Conservation (phyloP, 1,284 basidiomycete genomes). For the Tilletia setariae region DNA sequence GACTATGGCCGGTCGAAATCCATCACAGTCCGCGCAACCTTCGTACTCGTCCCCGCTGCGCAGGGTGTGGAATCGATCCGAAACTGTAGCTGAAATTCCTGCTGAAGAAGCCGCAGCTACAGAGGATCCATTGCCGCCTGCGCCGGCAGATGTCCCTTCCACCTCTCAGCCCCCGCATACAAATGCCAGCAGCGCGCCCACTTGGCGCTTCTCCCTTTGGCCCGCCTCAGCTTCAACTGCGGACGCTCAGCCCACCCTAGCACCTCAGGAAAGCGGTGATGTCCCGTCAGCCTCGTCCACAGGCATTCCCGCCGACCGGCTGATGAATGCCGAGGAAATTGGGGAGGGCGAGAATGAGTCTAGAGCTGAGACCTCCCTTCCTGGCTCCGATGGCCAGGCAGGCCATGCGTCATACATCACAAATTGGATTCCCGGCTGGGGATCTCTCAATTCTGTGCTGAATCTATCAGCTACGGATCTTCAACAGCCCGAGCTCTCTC, state of each 20-base stretch:
- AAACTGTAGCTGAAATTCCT: background rate
- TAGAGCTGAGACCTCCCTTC: background rate
- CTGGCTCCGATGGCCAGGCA: background rate
- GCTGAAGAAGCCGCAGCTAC: background rate
- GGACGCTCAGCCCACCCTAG: too few species aligned
- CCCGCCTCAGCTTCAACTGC: background rate
- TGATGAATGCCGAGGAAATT: background rate
- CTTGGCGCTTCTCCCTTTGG: slow-evolving; percentile 13
- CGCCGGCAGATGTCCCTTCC: background rate
- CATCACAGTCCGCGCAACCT: background rate
- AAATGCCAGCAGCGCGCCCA: background rate
- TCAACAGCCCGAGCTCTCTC: too few species aligned
- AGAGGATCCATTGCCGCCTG: background rate
- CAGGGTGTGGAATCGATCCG: slow-evolving; percentile 4
- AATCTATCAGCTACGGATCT: background rate
- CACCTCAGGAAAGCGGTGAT: too few species aligned
- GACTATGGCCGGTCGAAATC: background rate
- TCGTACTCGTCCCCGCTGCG: slow-evolving; percentile 2
- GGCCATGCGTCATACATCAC: slow-evolving; percentile 5
- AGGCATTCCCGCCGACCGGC: background rate
- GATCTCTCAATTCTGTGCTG: background rate
- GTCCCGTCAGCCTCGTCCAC: background rate
- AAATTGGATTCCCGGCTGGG: slow-evolving; percentile 16
- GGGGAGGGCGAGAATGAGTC: background rate
- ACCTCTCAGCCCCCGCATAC: background rate